Evolutionary conservation across 2,329 filamentous ascomycete species (phyloP), one percentile per base, ranked within the genome.

Genomic region (Monilinia polystroma): DNA sequence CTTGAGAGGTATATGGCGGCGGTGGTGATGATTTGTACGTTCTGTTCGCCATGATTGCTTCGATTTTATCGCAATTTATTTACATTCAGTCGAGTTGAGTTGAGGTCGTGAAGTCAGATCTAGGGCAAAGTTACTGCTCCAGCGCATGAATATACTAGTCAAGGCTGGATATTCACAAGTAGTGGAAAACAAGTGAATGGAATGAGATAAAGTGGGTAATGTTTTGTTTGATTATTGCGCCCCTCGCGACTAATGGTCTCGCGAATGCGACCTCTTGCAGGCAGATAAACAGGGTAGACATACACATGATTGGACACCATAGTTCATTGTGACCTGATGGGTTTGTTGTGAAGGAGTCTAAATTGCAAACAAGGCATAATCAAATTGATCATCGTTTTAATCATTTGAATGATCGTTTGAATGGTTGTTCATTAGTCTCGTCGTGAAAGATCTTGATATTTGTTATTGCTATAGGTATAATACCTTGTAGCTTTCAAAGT

Each of bases 201-300:
- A 32, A 2, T 59, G 56, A 59, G 35, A n/a, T 45, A n/a, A 43
- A 18, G 47, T 35, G 7, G 6, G 38, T 45, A 23, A 29, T 29
- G 11, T 20, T 35, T 59, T 8, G 20, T 47, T 35, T 47, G 26
- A 23, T 51, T 23, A n/a, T 59, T 49, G 57, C 26, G 7, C 43
- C 57, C 43, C 43, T 29, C 43, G 43, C 20, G 18, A 32, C 18
- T 49, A 11, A 18, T 23, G 11, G 43, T 47, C 57, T n/a, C 26
- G 47, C 26, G 47, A 8, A 60, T 49, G 43, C 57, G 26, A 26
- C 43, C 43, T 29, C 57, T 32, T 60, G 43, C 57, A 60, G 47
- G 43, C 43, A 60, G 47, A 60, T 51, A 4, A 49, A 49, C 57
- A 23, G 26, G 57, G 57, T 60, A 35, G 32, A 35, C 32, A 35